These are phyloP conservation scores for Gracilaria vermiculophylla DNA, from an alignment of 23 red algal genomes.

Conservation along the genomic window DNA sequence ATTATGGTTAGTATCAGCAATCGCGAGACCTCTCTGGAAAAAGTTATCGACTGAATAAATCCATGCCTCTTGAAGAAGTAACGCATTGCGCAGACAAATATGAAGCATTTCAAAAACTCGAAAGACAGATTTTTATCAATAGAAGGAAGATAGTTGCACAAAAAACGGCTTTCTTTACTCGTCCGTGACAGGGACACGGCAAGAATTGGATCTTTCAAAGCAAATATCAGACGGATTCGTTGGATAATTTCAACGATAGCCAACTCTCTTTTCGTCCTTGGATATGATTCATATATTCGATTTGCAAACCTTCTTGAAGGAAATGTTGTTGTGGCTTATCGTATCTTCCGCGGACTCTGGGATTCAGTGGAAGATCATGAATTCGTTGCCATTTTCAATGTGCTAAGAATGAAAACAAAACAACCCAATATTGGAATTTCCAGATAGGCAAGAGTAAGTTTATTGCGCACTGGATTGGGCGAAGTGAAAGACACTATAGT, in stretches of 20 bases:
- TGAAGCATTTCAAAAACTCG: neutral
- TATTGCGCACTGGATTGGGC: too few species aligned
- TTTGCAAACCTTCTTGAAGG: neutral
- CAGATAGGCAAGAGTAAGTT: too few species aligned
- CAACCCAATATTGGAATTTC: too few species aligned
- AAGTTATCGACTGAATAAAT: neutral
- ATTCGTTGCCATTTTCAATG: too few species aligned
- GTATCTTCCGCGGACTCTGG: too few species aligned
- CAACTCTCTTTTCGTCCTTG: neutral
- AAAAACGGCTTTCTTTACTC: neutral
- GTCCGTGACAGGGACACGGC: neutral
- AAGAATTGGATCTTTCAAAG: neutral
- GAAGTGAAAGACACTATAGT: too few species aligned
- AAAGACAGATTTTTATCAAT: neutral
- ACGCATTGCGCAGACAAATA: neutral
- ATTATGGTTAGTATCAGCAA: neutral
- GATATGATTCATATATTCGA: neutral
- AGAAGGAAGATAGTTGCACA: neutral
- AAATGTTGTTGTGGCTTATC: too few species aligned
- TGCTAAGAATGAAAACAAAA: too few species aligned
- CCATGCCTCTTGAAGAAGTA: neutral
- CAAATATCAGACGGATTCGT: neutral
- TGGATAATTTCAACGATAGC: neutral
- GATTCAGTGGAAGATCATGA: too few species aligned
- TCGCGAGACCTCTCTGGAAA: neutral